phyloP scores from a whole-genome alignment of 371 early-diverging fungal species.

The Lichtheimia ornata region DNA sequence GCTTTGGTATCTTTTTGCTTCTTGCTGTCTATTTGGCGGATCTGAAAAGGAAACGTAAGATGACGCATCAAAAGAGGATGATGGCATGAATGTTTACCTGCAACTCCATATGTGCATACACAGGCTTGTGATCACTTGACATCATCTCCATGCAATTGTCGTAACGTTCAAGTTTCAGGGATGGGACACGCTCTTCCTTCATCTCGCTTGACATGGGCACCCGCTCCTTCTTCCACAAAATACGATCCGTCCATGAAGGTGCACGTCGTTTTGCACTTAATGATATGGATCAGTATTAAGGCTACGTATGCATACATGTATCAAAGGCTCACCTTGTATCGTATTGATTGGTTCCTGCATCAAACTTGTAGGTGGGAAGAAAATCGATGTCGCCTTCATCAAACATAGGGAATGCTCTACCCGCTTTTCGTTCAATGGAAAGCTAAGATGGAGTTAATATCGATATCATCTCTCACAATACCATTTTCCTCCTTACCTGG shows the following conservation, averaged over 20 bases:
- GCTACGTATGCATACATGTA: neutral
- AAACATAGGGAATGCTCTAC: constrained; percentile 75
- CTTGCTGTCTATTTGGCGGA: constrained; percentile 51
- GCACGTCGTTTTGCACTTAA: constrained; percentile 79
- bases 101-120: constrained; percentile 67
- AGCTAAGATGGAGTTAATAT: constrained; percentile 13
- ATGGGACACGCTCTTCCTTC: constrained; percentile 24
- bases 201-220: constrained; percentile 4
- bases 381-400: constrained; percentile 81
- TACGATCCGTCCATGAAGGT: constrained; percentile 94
- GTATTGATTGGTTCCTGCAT: constrained; percentile 78
- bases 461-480: no score
- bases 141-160: constrained; percentile 63
- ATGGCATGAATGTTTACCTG: constrained; percentile 30
- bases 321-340: constrained; percentile 70
- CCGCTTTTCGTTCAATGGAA: constrained; percentile 45
- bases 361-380: constrained; percentile 93
- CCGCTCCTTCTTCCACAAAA: constrained; percentile 76
- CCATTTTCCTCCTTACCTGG: constrained; percentile 49
- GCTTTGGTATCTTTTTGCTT: constrained; percentile 56
- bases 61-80: neutral
- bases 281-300: neutral
- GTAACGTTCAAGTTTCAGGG: constrained; percentile 52
- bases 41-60: neutral
- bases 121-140: constrained; percentile 94